These are phyloP conservation scores for Fusarium sp. DNA, from an alignment of 2,329 filamentous ascomycete species.

Conservation along the genomic window DNA sequence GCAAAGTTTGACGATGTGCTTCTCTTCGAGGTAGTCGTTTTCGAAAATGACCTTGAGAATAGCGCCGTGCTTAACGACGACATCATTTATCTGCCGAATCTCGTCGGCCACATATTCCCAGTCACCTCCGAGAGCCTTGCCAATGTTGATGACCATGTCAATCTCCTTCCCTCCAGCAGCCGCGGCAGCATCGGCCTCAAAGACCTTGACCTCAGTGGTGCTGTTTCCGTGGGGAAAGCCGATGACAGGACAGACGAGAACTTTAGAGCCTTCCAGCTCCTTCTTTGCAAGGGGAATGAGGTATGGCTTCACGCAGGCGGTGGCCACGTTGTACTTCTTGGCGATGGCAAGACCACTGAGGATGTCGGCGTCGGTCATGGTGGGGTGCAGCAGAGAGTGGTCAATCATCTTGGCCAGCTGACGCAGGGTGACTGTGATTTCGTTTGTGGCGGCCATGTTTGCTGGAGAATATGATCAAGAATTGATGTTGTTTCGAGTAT, in stretches of 20 bases:
- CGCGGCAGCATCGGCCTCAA: constrained; percentile 63
- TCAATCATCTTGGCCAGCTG: constrained; percentile 69
- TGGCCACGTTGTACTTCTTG: constrained; percentile 62
- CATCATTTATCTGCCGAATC: constrained; percentile 62
- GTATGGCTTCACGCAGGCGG: constrained; percentile 71
- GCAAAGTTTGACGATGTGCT: constrained; percentile 65
- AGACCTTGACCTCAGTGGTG: constrained; percentile 65
- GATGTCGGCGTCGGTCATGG: constrained; percentile 69
- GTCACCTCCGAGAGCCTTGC: constrained; percentile 66
- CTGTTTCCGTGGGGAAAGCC: constrained; percentile 72
- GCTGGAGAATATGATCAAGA: not conserved
- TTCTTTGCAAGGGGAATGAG: constrained; percentile 60
- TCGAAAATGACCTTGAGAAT: constrained; percentile 73
- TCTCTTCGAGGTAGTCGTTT: constrained; percentile 65
- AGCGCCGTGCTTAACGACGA: constrained; percentile 57
- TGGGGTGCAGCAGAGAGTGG: constrained; percentile 71
- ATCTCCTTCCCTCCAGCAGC: constrained; percentile 64
- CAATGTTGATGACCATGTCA: constrained; percentile 72
- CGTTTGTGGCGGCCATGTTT: not conserved
- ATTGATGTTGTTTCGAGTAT: not conserved
- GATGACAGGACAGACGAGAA: constrained; percentile 68
- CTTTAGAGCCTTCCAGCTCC: constrained; percentile 60
- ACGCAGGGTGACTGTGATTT: constrained; percentile 55
- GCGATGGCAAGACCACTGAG: constrained; percentile 60
- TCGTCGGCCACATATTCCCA: constrained; percentile 68